Evolutionary conservation across 371 early-diverging fungal genomes (phyloP), one percentile per base, ranked within the genome.

Genomic region (Paraphysoderma sedebokerense): DNA sequence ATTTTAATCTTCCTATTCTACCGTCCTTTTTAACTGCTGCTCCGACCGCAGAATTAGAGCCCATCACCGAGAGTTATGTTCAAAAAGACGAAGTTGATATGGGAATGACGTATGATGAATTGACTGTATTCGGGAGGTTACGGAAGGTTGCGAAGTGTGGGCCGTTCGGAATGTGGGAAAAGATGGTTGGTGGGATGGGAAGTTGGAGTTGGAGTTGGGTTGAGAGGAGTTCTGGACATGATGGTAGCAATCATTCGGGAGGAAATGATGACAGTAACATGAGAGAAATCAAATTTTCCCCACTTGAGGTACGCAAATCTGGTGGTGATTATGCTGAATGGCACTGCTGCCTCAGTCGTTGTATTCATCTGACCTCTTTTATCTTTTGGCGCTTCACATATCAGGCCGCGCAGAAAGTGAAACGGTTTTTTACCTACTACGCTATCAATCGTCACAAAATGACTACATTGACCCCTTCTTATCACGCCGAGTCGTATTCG

Each of bases 381-480:
- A 15, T 50, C 19, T 9, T 46, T 47, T 19, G 11, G 26, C 39
- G 19, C 20, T 8, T n/a, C 40, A 38, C 31, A 11, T 17, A 12
- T 9, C 49, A 81, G 75, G 67, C 92, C 47, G 91, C 87, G 0
- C 68, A 61, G 32, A 89, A 91, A 54, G 95, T 98, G 45, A 93
- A 92, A 63, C 72, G 76, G 5, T 96, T 98, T 66, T 96, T 91
- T 66, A 83, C 78, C 52, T 98, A 76, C 63, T 93, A 95, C 57
- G 74, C 92, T 6, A 87, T 96, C 53, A 98, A 98, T 67, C 76
- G 98, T 30, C 98, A 98, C 74, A 98, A 98, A 66, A 76, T 93
- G 71, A 95, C 97, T 6, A 87, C 91, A 0, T 53, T 98, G 17
- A 95, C 98, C 3, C 98, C 98, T 1, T 71, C 89, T 0, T 93